A percentile compares a stretch with the other conserved stretches of the same genome.
Evolutionary conservation across 2,329 filamentous ascomycete species (phyloP).

Genomic region (Penicillium palitans): DNA sequence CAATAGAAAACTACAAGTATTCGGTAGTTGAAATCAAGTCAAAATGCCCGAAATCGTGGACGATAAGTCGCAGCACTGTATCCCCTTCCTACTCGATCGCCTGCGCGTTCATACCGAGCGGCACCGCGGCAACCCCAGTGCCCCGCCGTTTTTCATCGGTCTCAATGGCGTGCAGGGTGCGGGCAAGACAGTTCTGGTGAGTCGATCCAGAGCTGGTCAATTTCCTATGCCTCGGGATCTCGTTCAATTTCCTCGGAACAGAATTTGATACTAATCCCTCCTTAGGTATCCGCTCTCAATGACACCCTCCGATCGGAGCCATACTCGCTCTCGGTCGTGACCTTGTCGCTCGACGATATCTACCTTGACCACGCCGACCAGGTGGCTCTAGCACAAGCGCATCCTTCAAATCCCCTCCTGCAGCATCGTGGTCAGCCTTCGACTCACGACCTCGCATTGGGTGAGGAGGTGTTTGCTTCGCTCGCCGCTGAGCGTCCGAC

Average conservation of each 20-base stretch:
- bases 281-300: constrained; percentile 62
- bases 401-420: constrained; percentile 72
- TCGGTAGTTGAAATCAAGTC: neutral
- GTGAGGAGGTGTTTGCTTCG: constrained; percentile 62
- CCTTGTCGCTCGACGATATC: constrained; percentile 85
- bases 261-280: constrained; percentile 3
- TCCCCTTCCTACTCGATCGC: constrained; percentile 70
- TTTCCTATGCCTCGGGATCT: constrained; percentile 4
- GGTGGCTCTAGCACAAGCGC: constrained; percentile 60
- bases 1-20: neutral
- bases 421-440: constrained; percentile 82
- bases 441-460: constrained; percentile 74
- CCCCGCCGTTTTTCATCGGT: constrained; percentile 76
- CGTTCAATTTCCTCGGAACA: constrained; percentile 9
- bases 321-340: constrained; percentile 63
- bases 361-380: constrained; percentile 76
- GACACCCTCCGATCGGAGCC: constrained; percentile 58
- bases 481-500: constrained; percentile 54
- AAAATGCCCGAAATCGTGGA: constrained; percentile 61
- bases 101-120: constrained; percentile 54
- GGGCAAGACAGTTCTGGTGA: constrained; percentile 84
- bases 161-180: constrained; percentile 90
- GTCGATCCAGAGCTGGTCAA: constrained; percentile 17
- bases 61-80: constrained; percentile 75
- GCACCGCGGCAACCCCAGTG: constrained; percentile 32